Percentiles rank a stretch among this genome's conserved stretches.
phyloP scores from a whole-genome alignment of 2,329 filamentous ascomycete genomes.

The Scedosporium minutisporum region DNA sequence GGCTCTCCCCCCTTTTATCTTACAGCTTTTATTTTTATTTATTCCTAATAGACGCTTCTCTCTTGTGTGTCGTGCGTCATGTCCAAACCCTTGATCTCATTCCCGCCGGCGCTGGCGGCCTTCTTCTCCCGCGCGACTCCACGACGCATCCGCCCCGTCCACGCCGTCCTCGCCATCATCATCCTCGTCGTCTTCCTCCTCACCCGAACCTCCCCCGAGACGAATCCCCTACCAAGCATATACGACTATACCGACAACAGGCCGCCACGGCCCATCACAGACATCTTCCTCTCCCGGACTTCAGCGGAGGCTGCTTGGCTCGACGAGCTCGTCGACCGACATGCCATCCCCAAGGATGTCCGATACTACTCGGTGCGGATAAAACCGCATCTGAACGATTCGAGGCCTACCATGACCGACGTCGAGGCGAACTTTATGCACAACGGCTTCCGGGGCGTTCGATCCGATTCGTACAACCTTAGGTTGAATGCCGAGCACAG shows the following conservation, averaged over 20 bases:
- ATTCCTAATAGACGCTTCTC: background rate
- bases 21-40: background rate
- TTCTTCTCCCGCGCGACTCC: slow-evolving; percentile 5
- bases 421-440: slow-evolving; percentile 22
- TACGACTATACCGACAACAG: slow-evolving; percentile 9
- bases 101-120: background rate
- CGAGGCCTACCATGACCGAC: slow-evolving; percentile 17
- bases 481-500: slow-evolving; percentile 19
- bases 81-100: background rate
- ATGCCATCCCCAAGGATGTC: slow-evolving; percentile 16
- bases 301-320: slow-evolving; percentile 23
- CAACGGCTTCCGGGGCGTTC: slow-evolving; percentile 17
- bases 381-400: slow-evolving; percentile 3
- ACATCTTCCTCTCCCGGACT: slow-evolving; percentile 20
- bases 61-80: background rate
- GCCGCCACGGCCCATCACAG: slow-evolving; percentile 20
- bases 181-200: slow-evolving; percentile 11
- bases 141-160: slow-evolving; percentile 10
- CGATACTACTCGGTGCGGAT: slow-evolving; percentile 6
- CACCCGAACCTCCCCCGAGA: slow-evolving; percentile 6
- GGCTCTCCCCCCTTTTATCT: background rate
- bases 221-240: slow-evolving; percentile 4
- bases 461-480: slow-evolving; percentile 14
- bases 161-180: slow-evolving; percentile 10
- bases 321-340: slow-evolving; percentile 22